Evolutionary conservation across 192 early-diverging fungal species (phyloP).

Genomic region (Spinellus fusiger): DNA sequence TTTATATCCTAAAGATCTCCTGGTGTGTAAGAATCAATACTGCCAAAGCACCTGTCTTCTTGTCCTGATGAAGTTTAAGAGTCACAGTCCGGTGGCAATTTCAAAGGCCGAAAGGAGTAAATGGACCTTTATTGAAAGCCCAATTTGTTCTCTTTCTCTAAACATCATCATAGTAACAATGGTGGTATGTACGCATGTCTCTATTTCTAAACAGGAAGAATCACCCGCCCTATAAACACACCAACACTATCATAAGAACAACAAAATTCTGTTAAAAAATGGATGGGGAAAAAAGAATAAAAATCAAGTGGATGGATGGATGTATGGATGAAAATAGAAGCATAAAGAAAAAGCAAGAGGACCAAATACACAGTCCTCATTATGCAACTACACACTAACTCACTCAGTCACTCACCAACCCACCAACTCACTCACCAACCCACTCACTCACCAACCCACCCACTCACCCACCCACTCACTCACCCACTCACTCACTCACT

Average conservation of each 20-base stretch:
- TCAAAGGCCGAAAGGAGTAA: neutral
- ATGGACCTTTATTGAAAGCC: neutral
- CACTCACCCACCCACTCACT: no score
- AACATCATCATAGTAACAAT: neutral
- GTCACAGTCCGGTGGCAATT: neutral
- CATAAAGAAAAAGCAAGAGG: neutral
- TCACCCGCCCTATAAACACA: no score
- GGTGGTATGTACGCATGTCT: neutral
- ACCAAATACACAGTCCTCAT: neutral
- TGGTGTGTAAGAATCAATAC: no score
- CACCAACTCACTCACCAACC: no score
- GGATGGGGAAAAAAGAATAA: neutral
- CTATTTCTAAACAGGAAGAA: no score
- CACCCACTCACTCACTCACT: no score
- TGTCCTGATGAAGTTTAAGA: no score
- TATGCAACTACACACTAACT: no score
- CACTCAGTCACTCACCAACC: no score
- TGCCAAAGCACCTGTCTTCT: no score
- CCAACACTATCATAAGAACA: neutral
- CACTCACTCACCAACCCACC: no score
- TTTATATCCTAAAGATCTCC: neutral
- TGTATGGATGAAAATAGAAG: slow-evolving; percentile 4
- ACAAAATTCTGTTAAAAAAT: neutral
- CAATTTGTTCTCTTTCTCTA: neutral
- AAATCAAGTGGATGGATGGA: slow-evolving; percentile 9